Evolutionary conservation across 2,329 filamentous ascomycete species (phyloP), one percentile per base, ranked within the genome.

Genomic region (Diaporthe sp.): DNA sequence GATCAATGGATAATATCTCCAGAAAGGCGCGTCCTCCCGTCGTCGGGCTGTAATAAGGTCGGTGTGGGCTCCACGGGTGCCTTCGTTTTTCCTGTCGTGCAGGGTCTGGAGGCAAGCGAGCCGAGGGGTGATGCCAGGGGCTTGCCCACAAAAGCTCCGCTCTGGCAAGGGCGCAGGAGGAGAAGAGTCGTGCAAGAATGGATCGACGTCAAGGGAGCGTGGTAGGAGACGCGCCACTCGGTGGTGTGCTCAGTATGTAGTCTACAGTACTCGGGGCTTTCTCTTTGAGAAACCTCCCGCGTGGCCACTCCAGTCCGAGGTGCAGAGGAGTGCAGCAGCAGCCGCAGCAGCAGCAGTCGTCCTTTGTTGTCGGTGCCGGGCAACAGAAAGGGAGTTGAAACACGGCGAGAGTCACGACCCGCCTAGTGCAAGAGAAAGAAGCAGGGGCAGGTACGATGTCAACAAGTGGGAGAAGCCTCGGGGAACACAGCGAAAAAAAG

Each of bases 1-100:
- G 58, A 73, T 72, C 65, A 69, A 72, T 73, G 71, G 71, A 59
- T 73, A 73, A 46, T 72, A 65, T 75, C 75, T 76, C 73, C 73
- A 75, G 75, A 65, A 68, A 70, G 75, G 70, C 69, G 62, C 69
- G 55, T 75, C 73, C 31, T 59, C 69, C 68, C 55, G 74, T 72
- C 71, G 57, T 72, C 71, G 57, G 74, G 71, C 65, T 69, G 74
- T 73, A 62, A 67, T 72, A 73, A 76, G 73, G 73, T 58, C 75
- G 69, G 73, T 73, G 75, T 76, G 75, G 71, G 68, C 61, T 76
- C 61, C 59, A 72, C 22, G 46, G 58, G 31, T 51, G 44, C 58
- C 57, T 73, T 65, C 44, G 17, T 68, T 71, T 55, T 74, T 55
- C 49, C 59, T 31, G 42, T 65, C 71, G 53, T 74, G 72, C 75